These are phyloP conservation scores for Solanum hybrid DNA, from an alignment of 305 asterid genomes.

Conservation along the genomic window DNA sequence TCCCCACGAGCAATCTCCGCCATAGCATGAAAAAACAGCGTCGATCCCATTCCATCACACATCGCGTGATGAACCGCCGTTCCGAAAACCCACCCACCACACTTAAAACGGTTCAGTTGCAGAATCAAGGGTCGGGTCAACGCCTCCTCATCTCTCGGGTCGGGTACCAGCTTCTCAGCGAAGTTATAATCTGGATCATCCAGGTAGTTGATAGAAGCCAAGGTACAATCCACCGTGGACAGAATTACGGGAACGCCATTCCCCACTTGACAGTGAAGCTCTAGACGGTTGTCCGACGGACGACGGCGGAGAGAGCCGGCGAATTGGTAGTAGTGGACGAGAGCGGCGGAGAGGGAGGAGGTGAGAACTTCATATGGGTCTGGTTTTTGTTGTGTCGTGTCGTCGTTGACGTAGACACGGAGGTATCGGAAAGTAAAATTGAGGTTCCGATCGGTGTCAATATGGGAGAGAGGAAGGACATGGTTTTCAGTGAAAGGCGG, in stretches of 20 bases:
- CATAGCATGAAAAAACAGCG: conserved; percentile 53
- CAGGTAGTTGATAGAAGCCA: conserved; percentile 29
- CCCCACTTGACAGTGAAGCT: conserved; percentile 46
- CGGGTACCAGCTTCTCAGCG: conserved; percentile 38
- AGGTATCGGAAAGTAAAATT: conserved; percentile 68
- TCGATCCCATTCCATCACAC: conserved; percentile 79
- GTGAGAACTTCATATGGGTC: conserved; percentile 60
- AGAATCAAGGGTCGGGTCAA: conserved; percentile 36
- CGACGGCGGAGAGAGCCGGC: conserved; percentile 44
- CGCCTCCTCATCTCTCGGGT: conserved; percentile 31
- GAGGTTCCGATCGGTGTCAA: conserved; percentile 70
- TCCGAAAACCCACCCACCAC: conserved; percentile 78
- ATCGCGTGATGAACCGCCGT: conserved; percentile 55
- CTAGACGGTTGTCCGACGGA: conserved; percentile 39
- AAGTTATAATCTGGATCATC: conserved; percentile 20
- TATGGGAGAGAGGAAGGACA: conserved; percentile 68
- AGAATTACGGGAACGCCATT: conserved; percentile 47
- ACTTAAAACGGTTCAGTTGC: conserved; percentile 46
- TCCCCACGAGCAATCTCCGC: conserved; percentile 67
- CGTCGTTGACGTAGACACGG: conserved; percentile 42
- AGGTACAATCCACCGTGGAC: conserved; percentile 26
- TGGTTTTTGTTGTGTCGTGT: conserved; percentile 1
- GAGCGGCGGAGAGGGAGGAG: conserved; percentile 56
- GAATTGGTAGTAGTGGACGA: conserved; percentile 44
- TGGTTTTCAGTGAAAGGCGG: conserved; percentile 36